Evolutionary conservation across 2,329 filamentous ascomycete species (phyloP).

Genomic region (Amylocarpus encephaloides): DNA sequence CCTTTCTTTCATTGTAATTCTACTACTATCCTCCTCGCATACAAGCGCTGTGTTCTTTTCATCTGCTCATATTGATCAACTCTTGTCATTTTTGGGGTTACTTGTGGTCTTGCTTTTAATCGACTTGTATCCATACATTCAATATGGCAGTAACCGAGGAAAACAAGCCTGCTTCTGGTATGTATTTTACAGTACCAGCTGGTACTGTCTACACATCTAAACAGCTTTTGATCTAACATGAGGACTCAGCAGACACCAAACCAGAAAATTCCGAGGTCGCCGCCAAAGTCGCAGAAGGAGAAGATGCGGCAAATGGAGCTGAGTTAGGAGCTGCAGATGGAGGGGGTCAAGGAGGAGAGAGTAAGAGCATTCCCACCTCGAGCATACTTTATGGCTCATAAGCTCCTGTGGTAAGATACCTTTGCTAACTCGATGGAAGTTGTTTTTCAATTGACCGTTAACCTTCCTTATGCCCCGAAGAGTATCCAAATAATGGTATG

Average conservation of each 20-base stretch:
- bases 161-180: slow-evolving; percentile 25
- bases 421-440: slow-evolving; percentile 33
- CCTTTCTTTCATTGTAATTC: slow-evolving; percentile 14
- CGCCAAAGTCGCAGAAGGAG: neutral
- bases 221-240: slow-evolving; percentile 3
- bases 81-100: slow-evolving; percentile 12
- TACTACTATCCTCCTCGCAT: slow-evolving; percentile 8
- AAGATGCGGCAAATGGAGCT: slow-evolving; percentile 18
- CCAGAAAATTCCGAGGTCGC: slow-evolving; percentile 14
- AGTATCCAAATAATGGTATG: slow-evolving; percentile 81
- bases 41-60: slow-evolving; percentile 10
- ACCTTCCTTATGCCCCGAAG: slow-evolving; percentile 71
- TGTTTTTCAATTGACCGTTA: slow-evolving; percentile 61
- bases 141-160: slow-evolving; percentile 30
- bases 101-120: slow-evolving; percentile 9
- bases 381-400: neutral
- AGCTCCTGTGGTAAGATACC: neutral
- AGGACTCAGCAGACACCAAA: slow-evolving; percentile 14
- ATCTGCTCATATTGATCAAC: slow-evolving; percentile 10
- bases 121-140: slow-evolving; percentile 4
- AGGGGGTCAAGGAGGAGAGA: slow-evolving; percentile 26
- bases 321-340: slow-evolving; percentile 23
- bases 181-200: slow-evolving; percentile 5
- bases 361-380: slow-evolving; percentile 18
- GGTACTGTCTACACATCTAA: neutral